These are phyloP conservation scores for Lentinula sp. DNA, from an alignment of 768 basidiomycete species.

Conservation along the genomic window DNA sequence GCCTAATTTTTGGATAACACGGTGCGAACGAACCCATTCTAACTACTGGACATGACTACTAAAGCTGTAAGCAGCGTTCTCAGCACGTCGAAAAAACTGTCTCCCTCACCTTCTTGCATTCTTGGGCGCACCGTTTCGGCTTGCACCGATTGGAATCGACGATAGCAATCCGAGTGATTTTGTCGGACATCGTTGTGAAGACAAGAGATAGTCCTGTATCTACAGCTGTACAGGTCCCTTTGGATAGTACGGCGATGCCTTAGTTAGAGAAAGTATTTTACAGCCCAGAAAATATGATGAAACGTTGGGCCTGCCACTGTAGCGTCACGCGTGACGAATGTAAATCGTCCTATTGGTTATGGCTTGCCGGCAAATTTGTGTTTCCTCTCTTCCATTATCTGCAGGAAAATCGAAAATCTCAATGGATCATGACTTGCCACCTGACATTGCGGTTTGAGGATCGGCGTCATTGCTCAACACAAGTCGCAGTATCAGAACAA, in stretches of 20 bases:
- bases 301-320: too few relatives aligned
- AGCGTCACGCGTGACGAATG: neutral
- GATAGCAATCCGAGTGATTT: conserved; percentile 97
- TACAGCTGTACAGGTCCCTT: neutral
- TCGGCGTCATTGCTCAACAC: too few relatives aligned
- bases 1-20: too few relatives aligned
- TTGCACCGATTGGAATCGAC: conserved; percentile 91
- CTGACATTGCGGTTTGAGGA: too few relatives aligned
- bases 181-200: conserved; percentile 64
- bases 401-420: too few relatives aligned
- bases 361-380: too few relatives aligned
- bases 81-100: conserved; percentile 6
- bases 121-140: conserved; percentile 94
- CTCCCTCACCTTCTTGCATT: conserved; percentile 85
- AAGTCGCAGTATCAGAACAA: too few relatives aligned
- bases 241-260: neutral
- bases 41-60: conserved; percentile 88
- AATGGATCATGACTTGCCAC: too few relatives aligned
- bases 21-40: conserved; percentile 72
- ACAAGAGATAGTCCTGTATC: neutral
- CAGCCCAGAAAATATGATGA: neutral
- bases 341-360: neutral
- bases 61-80: conserved; percentile 1
- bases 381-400: too few relatives aligned
- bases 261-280: neutral